Percentiles rank a stretch among this genome's conserved stretches.
phyloP scores from a whole-genome alignment of 2,329 filamentous ascomycete genomes.

The Fusarium cyanostomum region DNA sequence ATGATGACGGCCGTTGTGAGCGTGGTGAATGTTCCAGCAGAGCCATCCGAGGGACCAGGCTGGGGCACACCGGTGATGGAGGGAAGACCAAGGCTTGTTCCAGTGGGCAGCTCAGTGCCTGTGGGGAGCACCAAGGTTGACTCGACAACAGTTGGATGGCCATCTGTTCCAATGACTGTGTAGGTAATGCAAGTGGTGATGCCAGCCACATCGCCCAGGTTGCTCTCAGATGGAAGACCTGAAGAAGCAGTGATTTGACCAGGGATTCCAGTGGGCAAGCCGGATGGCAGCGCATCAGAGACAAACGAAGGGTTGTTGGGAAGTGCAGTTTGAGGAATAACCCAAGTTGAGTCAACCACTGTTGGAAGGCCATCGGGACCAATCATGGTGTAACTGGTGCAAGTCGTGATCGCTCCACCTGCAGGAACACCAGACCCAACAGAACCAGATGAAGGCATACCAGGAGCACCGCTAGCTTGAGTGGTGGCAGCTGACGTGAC shows the following conservation, averaged over 20 bases:
- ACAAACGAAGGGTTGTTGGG: conserved; percentile 36
- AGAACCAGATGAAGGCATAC: conserved; percentile 1
- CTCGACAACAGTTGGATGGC: conserved; percentile 44
- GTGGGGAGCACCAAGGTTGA: conserved; percentile 44
- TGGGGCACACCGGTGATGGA: conserved; percentile 14
- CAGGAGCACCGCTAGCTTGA: conserved; percentile 17
- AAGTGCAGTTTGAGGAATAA: conserved; percentile 37
- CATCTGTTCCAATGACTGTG: conserved; percentile 44
- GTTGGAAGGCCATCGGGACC: conserved; percentile 42
- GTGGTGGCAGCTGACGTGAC: conserved; percentile 18
- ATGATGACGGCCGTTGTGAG: conserved; percentile 46
- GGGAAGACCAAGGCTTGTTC: conserved; percentile 21
- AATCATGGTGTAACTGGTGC: conserved; percentile 39
- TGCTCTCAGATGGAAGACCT: conserved; percentile 7
- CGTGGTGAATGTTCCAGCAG: conserved; percentile 35
- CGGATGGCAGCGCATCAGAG: conserved; percentile 29
- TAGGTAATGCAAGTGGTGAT: conserved; percentile 45
- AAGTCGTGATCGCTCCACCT: conserved; percentile 31
- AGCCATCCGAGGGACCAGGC: conserved; percentile 21
- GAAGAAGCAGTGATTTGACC: conserved; percentile 28
- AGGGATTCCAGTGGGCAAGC: conserved; percentile 39
- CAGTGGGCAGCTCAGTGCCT: conserved; percentile 34
- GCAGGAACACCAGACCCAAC: conserved; percentile 12
- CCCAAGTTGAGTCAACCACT: conserved; percentile 46
- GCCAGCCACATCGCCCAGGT: conserved; percentile 5